These are phyloP conservation scores for Sarocladium oryzae DNA, from an alignment of 2,329 filamentous ascomycete species.

Conservation along the genomic window DNA sequence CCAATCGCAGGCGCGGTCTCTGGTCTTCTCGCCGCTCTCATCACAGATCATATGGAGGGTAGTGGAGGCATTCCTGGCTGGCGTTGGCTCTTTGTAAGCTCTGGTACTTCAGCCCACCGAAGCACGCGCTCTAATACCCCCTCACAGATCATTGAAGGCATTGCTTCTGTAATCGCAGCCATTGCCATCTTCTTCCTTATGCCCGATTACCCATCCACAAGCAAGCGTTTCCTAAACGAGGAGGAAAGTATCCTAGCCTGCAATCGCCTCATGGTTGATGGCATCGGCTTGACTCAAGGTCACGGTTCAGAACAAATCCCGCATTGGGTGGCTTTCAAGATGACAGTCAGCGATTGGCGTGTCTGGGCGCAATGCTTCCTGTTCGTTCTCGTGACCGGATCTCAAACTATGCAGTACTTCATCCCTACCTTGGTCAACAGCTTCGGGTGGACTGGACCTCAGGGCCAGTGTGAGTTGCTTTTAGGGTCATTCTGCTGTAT, in stretches of 20 bases:
- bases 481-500: not conserved
- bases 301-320: constrained; percentile 12
- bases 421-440: constrained; percentile 24
- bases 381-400: constrained; percentile 20
- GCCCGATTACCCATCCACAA: constrained; percentile 11
- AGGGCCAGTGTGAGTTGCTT: constrained; percentile 12
- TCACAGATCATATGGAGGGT: constrained; percentile 18
- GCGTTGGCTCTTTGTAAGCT: constrained; percentile 21
- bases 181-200: constrained; percentile 10
- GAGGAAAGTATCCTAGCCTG: constrained; percentile 8
- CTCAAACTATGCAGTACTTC: constrained; percentile 26
- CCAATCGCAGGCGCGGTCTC: constrained; percentile 17
- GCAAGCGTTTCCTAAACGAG: constrained; percentile 10
- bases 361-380: constrained; percentile 19
- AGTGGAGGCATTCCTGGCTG: constrained; percentile 18
- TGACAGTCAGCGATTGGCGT: constrained; percentile 18
- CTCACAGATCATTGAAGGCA: constrained; percentile 10
- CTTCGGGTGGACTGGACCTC: constrained; percentile 21
- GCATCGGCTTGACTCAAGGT: constrained; percentile 8
- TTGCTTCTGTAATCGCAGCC: constrained; percentile 9
- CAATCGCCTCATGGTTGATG: constrained; percentile 10
- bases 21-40: constrained; percentile 16
- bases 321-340: constrained; percentile 21
- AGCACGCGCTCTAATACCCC: not conserved
- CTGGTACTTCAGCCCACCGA: not conserved